Base-by-base conservation (phyloP, 768 basidiomycete genomes). In the Termitomyces sp. region DNA sequence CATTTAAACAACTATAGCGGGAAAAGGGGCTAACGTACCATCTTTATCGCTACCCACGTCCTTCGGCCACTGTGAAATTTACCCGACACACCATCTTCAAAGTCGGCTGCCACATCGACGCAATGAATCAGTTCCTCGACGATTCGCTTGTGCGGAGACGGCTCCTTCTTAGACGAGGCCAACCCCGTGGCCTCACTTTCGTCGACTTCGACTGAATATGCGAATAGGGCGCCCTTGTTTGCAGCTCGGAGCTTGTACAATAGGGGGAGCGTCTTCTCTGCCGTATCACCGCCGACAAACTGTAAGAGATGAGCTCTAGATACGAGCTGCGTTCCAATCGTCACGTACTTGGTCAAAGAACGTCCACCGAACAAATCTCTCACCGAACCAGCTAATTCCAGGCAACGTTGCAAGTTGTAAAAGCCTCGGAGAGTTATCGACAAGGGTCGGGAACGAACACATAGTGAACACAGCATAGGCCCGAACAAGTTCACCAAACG, bases 211-310 rank as follows among this genome's bases (percentile, higher is more conserved):
- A 93, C 92, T 54, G 88, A 90, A 74, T 97, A 96, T 22, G 83
- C 87, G 64, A 97, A 85, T 13, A 97, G 74, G 9, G 83, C 79
- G 3, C 92, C 95, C 63, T 87, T 90, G 67, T 91, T 89, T 62
- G 82, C 81, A 11, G 73, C 72, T 18, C 94, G 84, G 28, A 96
- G 78, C 13, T 73, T 68, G 44, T 79, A 75, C 44, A 97, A 81
- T 0, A 91, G 70, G 1, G 91, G 87, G 5, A 91, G 65, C 7
- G 88, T 83, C 18, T 82, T 86, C 40, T 83, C 80, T 0, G 88
- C 90, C 0, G 89, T 89, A 61, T 96, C 94, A 3, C 91, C 94
- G 0, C 94, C 94, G 1, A 96, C 94, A 66, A 96, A 98, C 88
- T 94, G 18, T 35, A 38, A 48, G 18, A 44, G 16, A 24, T 61